These are phyloP conservation scores for Magnolia kwangsiensis DNA, from an alignment of 164 flowering plant genomes.

Conservation along the genomic window DNA sequence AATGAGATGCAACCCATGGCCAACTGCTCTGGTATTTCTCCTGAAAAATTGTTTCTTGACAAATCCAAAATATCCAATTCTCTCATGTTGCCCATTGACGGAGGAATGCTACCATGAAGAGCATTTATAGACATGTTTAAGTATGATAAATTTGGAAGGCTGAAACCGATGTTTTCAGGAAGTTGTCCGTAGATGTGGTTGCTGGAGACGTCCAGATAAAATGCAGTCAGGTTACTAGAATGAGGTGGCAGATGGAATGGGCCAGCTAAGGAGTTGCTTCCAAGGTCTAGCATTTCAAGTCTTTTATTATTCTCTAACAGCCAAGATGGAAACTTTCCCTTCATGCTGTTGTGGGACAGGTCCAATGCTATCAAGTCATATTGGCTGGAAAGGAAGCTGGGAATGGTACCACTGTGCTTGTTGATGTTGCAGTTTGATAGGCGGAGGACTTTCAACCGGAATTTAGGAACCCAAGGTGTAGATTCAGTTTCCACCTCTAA, in stretches of 20 bases:
- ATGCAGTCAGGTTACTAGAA: neutral
- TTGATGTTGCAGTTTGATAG: too few relatives aligned
- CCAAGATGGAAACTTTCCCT: neutral
- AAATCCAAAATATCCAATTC: constrained; percentile 4
- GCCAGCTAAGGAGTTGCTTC: neutral
- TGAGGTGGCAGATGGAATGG: too few relatives aligned
- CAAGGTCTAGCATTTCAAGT: neutral
- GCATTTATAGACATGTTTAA: constrained; percentile 10
- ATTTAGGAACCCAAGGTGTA: neutral
- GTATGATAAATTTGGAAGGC: neutral
- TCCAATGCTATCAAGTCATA: too few relatives aligned
- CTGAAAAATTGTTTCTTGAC: neutral
- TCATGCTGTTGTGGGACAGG: too few relatives aligned
- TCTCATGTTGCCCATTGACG: constrained; percentile 16
- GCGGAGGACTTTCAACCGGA: too few relatives aligned
- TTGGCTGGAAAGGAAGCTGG: too few relatives aligned
- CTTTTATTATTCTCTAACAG: constrained; percentile 7
- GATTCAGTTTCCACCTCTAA: neutral
- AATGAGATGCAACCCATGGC: constrained; percentile 9
- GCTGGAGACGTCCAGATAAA: neutral
- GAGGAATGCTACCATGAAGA: neutral
- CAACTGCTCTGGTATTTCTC: constrained; percentile 18
- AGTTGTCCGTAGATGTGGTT: neutral
- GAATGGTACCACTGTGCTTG: too few relatives aligned
- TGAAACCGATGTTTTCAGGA: neutral